A percentile compares a stretch with the other conserved stretches of the same genome.
phyloP scores from a whole-genome alignment of 768 basidiomycete genomes.

The Hericium coralloides region DNA sequence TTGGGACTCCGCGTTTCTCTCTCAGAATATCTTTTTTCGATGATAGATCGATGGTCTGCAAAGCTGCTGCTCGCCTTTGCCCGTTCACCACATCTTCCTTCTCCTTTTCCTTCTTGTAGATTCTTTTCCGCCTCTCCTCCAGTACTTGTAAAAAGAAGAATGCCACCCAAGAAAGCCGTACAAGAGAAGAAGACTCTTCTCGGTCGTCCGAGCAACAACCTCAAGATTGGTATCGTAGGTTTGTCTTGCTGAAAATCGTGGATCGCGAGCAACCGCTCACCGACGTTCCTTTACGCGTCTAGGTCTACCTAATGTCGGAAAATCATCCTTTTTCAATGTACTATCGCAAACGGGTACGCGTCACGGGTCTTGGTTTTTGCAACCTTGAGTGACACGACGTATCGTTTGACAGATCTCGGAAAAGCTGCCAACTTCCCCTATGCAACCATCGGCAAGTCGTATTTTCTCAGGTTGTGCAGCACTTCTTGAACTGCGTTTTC shows the following conservation, averaged over 20 bases:
- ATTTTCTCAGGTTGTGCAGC: too few relatives aligned
- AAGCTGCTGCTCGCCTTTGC: slow-evolving; percentile 7
- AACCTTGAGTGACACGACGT: slow-evolving; percentile 9
- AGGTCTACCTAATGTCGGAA: slow-evolving; percentile 96
- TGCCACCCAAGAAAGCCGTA: slow-evolving; percentile 87
- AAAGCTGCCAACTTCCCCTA: slow-evolving; percentile 98
- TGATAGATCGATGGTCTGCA: slow-evolving; percentile 16
- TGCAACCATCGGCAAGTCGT: slow-evolving; percentile 71
- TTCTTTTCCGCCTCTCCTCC: slow-evolving; percentile 30
- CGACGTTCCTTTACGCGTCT: neutral
- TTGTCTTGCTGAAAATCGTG: slow-evolving; percentile 29
- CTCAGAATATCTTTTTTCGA: slow-evolving; percentile 5
- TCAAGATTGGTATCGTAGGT: slow-evolving; percentile 99
- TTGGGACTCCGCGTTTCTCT: neutral
- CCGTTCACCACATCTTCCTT: neutral
- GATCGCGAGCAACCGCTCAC: neutral
- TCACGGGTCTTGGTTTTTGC: slow-evolving; percentile 9
- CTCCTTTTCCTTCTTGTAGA: slow-evolving; percentile 6
- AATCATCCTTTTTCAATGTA: slow-evolving; percentile 98
- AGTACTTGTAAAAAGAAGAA: slow-evolving; percentile 47
- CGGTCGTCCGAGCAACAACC: slow-evolving; percentile 91
- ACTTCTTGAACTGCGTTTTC: too few relatives aligned
- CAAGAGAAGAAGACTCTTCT: slow-evolving; percentile 81
- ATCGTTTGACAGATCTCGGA: slow-evolving; percentile 53
- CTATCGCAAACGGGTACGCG: slow-evolving; percentile 80